Conservation (phyloP, 345 rosid species). For the Heritiera fomes region DNA sequence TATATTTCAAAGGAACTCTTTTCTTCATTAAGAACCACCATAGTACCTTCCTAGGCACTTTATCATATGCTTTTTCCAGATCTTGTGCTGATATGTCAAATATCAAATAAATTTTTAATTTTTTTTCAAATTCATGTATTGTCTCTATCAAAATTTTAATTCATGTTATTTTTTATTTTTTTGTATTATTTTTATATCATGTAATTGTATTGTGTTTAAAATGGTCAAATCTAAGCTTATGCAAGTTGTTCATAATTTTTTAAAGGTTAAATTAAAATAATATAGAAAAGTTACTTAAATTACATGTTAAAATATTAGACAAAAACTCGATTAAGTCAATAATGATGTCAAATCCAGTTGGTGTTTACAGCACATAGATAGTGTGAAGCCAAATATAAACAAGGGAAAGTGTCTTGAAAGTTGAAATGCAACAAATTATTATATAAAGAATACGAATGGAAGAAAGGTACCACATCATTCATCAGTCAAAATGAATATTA, state of each 20-base stretch:
- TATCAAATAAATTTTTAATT: too few relatives aligned
- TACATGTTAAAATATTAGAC: constrained; percentile 6
- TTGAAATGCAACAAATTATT: neutral
- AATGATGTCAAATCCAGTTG: constrained; percentile 13
- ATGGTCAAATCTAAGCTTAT: neutral
- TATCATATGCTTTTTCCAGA: too few relatives aligned
- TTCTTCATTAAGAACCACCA: too few relatives aligned
- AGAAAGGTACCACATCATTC: neutral
- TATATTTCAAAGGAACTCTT: too few relatives aligned
- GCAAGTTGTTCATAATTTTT: neutral
- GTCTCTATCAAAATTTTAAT: too few relatives aligned
- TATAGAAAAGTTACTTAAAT: neutral
- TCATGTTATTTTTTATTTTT: too few relatives aligned
- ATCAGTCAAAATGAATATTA: neutral
- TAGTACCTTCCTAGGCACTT: too few relatives aligned
- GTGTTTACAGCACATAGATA: neutral
- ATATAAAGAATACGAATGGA: neutral
- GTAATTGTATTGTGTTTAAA: too few relatives aligned
- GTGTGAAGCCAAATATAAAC: neutral
- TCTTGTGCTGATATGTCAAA: too few relatives aligned
- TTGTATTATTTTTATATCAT: too few relatives aligned
- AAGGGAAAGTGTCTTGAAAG: neutral
- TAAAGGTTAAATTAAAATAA: neutral
- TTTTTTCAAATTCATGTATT: too few relatives aligned
- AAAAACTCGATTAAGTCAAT: constrained; percentile 9